Evolutionary conservation across 768 basidiomycete genomes (phyloP).

Genomic region (Suillus tomentosus): DNA sequence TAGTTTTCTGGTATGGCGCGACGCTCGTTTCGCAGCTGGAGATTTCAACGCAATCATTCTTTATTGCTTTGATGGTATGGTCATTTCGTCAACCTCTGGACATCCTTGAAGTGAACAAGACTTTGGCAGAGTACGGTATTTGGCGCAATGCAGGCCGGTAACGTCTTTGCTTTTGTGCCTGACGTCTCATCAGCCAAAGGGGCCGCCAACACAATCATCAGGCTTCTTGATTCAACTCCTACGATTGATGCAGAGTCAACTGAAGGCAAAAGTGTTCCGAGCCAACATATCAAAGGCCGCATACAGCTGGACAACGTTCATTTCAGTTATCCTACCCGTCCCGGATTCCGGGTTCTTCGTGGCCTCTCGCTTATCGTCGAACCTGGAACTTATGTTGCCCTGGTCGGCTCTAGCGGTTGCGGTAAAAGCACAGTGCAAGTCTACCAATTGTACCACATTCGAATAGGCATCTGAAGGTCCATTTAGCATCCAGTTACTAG

Average conservation of each 20-base stretch:
- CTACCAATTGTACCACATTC: constrained; percentile 11
- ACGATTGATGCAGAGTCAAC: constrained; percentile 80
- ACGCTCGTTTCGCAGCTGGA: constrained; percentile 56
- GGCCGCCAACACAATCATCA: constrained; percentile 74
- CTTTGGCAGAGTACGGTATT: constrained; percentile 63
- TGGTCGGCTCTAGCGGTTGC: constrained; percentile 80
- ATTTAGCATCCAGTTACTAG: constrained; percentile 72
- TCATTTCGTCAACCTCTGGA: background rate
- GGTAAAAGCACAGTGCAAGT: constrained; percentile 80
- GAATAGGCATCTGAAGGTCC: constrained; percentile 4
- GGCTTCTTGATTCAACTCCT: constrained; percentile 69
- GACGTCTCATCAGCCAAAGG: constrained; percentile 84
- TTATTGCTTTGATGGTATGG: constrained; percentile 77
- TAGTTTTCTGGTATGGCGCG: constrained; percentile 81
- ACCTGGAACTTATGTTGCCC: constrained; percentile 80
- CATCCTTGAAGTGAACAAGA: background rate
- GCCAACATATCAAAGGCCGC: constrained; percentile 51
- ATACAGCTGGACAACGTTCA: constrained; percentile 78
- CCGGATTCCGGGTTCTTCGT: constrained; percentile 80
- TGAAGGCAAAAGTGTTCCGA: constrained; percentile 56
- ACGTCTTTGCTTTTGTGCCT: constrained; percentile 82
- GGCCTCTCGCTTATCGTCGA: constrained; percentile 72
- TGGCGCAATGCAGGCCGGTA: constrained; percentile 85
- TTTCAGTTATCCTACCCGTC: constrained; percentile 90
- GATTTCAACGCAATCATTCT: constrained; percentile 67